phyloP scores from a whole-genome alignment of 805 yeast species.

The Cyberlindnera maritima region DNA sequence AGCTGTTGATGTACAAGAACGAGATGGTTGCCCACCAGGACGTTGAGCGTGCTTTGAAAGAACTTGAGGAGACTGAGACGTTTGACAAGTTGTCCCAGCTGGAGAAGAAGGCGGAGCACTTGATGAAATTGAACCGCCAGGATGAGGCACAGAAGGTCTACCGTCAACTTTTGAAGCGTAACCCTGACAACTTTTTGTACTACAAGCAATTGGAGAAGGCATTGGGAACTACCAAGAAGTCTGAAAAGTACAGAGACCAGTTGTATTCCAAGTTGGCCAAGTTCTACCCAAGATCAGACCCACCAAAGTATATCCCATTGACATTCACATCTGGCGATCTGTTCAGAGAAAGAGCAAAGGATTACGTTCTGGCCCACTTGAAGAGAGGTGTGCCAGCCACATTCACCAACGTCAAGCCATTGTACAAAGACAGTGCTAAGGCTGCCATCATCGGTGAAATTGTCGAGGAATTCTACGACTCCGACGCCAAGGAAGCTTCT shows the following conservation, averaged over 20 bases:
- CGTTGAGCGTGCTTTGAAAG: slow-evolving; percentile 44
- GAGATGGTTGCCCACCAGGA: slow-evolving; percentile 58
- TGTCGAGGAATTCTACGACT: slow-evolving; percentile 45
- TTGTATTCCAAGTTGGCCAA: slow-evolving; percentile 62
- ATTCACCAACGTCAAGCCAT: slow-evolving; percentile 80
- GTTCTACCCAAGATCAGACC: slow-evolving; percentile 82
- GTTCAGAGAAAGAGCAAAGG: slow-evolving; percentile 44
- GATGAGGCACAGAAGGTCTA: slow-evolving; percentile 68
- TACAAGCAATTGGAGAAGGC: slow-evolving; percentile 66
- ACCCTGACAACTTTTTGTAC: slow-evolving; percentile 75
- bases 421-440: slow-evolving; percentile 48
- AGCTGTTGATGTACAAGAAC: slow-evolving; percentile 72
- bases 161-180: slow-evolving; percentile 72
- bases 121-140: slow-evolving; percentile 51
- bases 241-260: slow-evolving; percentile 48
- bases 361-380: slow-evolving; percentile 61
- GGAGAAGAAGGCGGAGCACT: slow-evolving; percentile 67
- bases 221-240: slow-evolving; percentile 47
- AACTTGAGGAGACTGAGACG: slow-evolving; percentile 53
- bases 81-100: slow-evolving; percentile 57
- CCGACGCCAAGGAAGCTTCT: slow-evolving; percentile 27
- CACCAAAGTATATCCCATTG: slow-evolving; percentile 76
- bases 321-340: slow-evolving; percentile 59
- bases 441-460: slow-evolving; percentile 45
- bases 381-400: slow-evolving; percentile 86